These are phyloP conservation scores for Mortierella sp. DNA, from an alignment of 371 early-diverging fungal genomes.

Conservation along the genomic window DNA sequence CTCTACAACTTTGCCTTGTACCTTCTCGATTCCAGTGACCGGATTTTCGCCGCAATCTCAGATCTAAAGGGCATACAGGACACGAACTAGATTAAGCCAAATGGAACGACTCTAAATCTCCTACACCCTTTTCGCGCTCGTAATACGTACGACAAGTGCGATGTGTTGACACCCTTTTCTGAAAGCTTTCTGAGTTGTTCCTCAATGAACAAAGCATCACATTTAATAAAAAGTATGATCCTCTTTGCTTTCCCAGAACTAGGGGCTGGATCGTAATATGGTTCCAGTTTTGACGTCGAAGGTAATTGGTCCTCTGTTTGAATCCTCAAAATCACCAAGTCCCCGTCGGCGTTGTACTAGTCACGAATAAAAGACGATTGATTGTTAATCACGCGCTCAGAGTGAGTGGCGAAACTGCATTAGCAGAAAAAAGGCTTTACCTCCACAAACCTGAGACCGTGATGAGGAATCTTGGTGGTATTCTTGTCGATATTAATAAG, in stretches of 20 bases:
- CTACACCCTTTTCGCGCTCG: background rate
- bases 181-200: constrained; percentile 12
- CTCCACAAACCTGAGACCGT: constrained; percentile 22
- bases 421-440: constrained; percentile 3
- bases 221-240: constrained; percentile 13
- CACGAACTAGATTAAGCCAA: no score
- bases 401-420: background rate
- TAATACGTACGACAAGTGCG: constrained; percentile 17
- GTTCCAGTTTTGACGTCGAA: constrained; percentile 12
- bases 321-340: constrained; percentile 18
- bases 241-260: constrained; percentile 13
- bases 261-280: constrained; percentile 28
- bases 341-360: constrained; percentile 21
- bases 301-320: constrained; percentile 10
- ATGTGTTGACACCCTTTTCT: constrained; percentile 5
- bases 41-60: constrained; percentile 15
- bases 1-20: background rate
- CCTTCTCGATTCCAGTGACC: background rate
- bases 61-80: constrained; percentile 2
- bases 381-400: background rate
- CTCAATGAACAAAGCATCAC: background rate
- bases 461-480: constrained; percentile 23
- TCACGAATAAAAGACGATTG: background rate
- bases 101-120: background rate
- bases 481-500: constrained; percentile 31